Conservation (phyloP, 495 filamentous ascomycete genomes). For the Antarctomyces pellizariae region DNA sequence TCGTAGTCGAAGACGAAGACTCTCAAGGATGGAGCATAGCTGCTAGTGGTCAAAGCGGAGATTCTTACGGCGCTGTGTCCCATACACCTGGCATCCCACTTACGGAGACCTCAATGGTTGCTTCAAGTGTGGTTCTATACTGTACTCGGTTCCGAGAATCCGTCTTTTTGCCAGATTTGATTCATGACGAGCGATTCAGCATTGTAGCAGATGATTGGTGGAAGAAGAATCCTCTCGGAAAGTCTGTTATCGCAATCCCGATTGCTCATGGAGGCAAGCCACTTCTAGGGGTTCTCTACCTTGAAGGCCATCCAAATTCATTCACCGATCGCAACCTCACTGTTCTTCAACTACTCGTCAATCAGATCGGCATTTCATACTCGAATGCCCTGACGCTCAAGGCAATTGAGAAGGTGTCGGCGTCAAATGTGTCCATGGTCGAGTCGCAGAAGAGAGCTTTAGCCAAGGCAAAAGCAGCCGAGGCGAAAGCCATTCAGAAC, state of each 20-base stretch:
- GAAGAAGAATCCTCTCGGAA: slow-evolving; percentile 40
- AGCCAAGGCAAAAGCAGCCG: slow-evolving; percentile 32
- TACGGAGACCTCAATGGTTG: slow-evolving; percentile 34
- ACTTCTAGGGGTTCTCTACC: slow-evolving; percentile 62
- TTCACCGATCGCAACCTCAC: slow-evolving; percentile 79
- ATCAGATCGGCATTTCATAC: slow-evolving; percentile 73
- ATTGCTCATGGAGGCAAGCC: slow-evolving; percentile 55
- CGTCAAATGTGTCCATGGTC: slow-evolving; percentile 69
- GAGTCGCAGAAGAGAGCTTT: slow-evolving; percentile 66
- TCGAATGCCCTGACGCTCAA: slow-evolving; percentile 75
- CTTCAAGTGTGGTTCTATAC: slow-evolving; percentile 60
- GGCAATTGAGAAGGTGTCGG: slow-evolving; percentile 52
- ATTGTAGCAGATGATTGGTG: slow-evolving; percentile 53
- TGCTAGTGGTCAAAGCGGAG: slow-evolving; percentile 46
- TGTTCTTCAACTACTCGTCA: slow-evolving; percentile 64
- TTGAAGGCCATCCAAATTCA: slow-evolving; percentile 63
- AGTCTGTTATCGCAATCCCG: slow-evolving; percentile 64
- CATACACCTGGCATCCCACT: slow-evolving; percentile 42
- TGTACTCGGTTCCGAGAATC: slow-evolving; percentile 62
- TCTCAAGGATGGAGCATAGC: slow-evolving; percentile 46
- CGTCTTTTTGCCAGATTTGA: slow-evolving; percentile 61
- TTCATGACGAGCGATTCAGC: slow-evolving; percentile 69
- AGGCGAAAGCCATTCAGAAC: slow-evolving; percentile 67
- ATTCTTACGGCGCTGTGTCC: slow-evolving; percentile 32
- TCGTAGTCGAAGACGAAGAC: slow-evolving; percentile 51